Evolutionary conservation across 768 basidiomycete species (phyloP).

Genomic region (Trametes gibbosa): DNA sequence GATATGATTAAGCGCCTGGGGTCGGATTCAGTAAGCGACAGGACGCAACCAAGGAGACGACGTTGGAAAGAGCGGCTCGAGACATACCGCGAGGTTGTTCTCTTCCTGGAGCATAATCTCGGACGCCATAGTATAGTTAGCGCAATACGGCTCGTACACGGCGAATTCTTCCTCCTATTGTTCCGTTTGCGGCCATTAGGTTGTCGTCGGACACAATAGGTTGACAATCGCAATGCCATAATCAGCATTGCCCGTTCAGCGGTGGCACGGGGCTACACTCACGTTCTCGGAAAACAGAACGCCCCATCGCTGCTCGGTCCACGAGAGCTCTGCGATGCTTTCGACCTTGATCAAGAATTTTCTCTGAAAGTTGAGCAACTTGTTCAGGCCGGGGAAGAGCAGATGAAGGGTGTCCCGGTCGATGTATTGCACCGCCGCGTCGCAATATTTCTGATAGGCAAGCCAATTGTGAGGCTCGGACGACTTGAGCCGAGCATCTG

Average conservation of each 20-base stretch:
- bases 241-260: slow-evolving; percentile 31
- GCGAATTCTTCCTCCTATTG: slow-evolving; percentile 94
- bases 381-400: slow-evolving; percentile 92
- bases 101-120: slow-evolving; percentile 57
- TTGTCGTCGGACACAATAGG: slow-evolving; percentile 30
- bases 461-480: slow-evolving; percentile 16
- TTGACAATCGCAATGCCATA: slow-evolving; percentile 41
- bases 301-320: slow-evolving; percentile 88
- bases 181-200: slow-evolving; percentile 31
- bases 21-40: slow-evolving; percentile 14
- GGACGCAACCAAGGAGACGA: slow-evolving; percentile 12
- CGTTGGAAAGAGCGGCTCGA: slow-evolving; percentile 26
- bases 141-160: slow-evolving; percentile 95
- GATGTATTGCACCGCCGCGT: slow-evolving; percentile 78
- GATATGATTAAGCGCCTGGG: slow-evolving; percentile 75
- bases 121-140: slow-evolving; percentile 48
- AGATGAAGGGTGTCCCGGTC: slow-evolving; percentile 95
- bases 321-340: slow-evolving; percentile 76
- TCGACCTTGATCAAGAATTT: slow-evolving; percentile 90
- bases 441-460: slow-evolving; percentile 78
- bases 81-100: slow-evolving; percentile 70
- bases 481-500: background rate
- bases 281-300: slow-evolving; percentile 80
- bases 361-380: slow-evolving; percentile 94
- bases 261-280: slow-evolving; percentile 39